Base-by-base conservation (phyloP, 1,284 basidiomycete species). In the Rhodotorula glutinis region DNA sequence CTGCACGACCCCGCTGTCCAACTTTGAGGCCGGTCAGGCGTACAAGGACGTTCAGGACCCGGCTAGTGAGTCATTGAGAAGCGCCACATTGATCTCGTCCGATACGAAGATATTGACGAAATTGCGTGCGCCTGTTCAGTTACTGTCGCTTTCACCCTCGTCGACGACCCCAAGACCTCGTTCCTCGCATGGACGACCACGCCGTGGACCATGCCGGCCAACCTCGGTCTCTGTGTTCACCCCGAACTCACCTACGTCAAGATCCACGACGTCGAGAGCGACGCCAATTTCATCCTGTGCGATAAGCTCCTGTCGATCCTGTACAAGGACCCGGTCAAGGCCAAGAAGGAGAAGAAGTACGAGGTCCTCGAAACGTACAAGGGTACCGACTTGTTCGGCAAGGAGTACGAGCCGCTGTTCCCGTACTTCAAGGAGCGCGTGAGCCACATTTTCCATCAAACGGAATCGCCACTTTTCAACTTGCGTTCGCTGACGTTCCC, bases 121-220 rank as follows among this genome's bases (percentile, higher is more conserved):
- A 46, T 38, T 57, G 29, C 57, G 23, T 62, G 46, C 38, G 19
- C 30, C 0, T 30, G 17, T 27, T 17, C 73, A 87, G 90, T 98
- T 21, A 96, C 92, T 25, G 87, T 99, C 63, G 82, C 92, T 0
- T 98, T 99, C 82, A 91, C 90, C 25, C 85, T 98, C 41, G 87
- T 92, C 38, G 91, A 96, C 74, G 96, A 98, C 78, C 91, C 91
- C 11, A 85, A 83, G 66, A 97, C 95, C 30, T 88, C 91, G 10
- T 82, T 99, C 46, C 83, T 99, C 52, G 96, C 96, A 13, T 99
- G 95, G 95, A 99, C 95, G 29, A 99, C 95, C 27, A 99, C 96
- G 0, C 96, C 96, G 0, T 99, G 95, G 93, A 98, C 96, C 0
- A 83, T 98, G 10, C 95, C 96, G 3, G 94, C 92, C 62, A 99